Conservation (phyloP, 2,329 filamentous ascomycete genomes). For the Xylaria sp. region DNA sequence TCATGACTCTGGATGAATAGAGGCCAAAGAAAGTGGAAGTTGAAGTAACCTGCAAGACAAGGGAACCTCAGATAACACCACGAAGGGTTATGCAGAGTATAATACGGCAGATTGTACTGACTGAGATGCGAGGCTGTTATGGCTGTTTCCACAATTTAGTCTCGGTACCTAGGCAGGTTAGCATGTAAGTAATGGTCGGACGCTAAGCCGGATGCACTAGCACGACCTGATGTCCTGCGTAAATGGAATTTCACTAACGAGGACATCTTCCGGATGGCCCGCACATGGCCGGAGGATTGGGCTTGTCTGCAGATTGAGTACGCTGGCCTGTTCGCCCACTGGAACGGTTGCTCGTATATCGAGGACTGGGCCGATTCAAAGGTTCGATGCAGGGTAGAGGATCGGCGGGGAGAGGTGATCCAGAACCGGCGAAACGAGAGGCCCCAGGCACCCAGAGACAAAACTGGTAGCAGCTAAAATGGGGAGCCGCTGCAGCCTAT, state of each 20-base stretch:
- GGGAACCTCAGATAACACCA: no score
- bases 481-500: slow-evolving; percentile 34
- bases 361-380: slow-evolving; percentile 24
- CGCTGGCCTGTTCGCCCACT: not conserved
- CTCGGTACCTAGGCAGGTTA: not conserved
- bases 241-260: slow-evolving; percentile 5
- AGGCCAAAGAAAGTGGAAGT: not conserved
- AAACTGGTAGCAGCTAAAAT: slow-evolving; percentile 21
- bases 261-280: slow-evolving; percentile 9
- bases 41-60: not conserved
- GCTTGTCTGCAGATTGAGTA: slow-evolving; percentile 7
- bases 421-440: slow-evolving; percentile 19
- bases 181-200: slow-evolving; percentile 8
- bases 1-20: not conserved
- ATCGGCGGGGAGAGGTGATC: slow-evolving; percentile 24
- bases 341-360: not conserved
- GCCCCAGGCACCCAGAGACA: slow-evolving; percentile 5
- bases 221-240: slow-evolving; percentile 2
- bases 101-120: not conserved
- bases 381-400: slow-evolving; percentile 19
- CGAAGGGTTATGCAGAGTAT: no score
- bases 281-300: slow-evolving; percentile 3
- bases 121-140: slow-evolving; percentile 15
- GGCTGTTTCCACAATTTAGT: slow-evolving; percentile 8
- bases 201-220: slow-evolving; percentile 12